Conservation (phyloP, 345 rosid genomes). For the Pistacia integerrima region DNA sequence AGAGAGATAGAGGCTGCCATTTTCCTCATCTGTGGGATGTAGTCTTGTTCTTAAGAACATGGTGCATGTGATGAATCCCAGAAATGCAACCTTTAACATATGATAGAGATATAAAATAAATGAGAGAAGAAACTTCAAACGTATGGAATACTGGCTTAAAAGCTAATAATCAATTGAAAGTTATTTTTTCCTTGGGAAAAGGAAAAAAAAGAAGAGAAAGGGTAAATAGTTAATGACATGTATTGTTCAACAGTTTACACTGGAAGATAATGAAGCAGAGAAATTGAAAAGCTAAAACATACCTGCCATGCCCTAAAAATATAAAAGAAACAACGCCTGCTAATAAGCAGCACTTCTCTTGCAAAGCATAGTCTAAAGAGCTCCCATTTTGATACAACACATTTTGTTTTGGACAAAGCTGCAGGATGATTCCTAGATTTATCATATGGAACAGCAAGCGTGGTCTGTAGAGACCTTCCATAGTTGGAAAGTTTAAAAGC, state of each 20-base stretch:
- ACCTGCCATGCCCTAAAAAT: slow-evolving; percentile 84
- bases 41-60: slow-evolving; percentile 70
- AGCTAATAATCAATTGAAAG: too few relatives aligned
- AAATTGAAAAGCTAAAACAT: slow-evolving; percentile 14
- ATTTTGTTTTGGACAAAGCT: slow-evolving; percentile 67
- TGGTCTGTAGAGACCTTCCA: slow-evolving; percentile 55
- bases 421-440: slow-evolving; percentile 53
- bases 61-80: slow-evolving; percentile 83
- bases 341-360: slow-evolving; percentile 67
- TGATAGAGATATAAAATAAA: slow-evolving; percentile 13
- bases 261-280: neutral
- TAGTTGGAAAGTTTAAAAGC: slow-evolving; percentile 65
- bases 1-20: slow-evolving; percentile 71
- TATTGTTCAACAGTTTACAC: too few relatives aligned
- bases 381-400: slow-evolving; percentile 75
- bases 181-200: too few relatives aligned
- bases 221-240: too few relatives aligned
- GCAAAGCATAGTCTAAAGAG: slow-evolving; percentile 63
- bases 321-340: slow-evolving; percentile 73
- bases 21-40: slow-evolving; percentile 73
- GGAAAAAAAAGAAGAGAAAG: too few relatives aligned
- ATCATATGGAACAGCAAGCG: slow-evolving; percentile 49
- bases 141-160: neutral
- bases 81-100: slow-evolving; percentile 66
- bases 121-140: neutral